phyloP scores from a whole-genome alignment of 306 rosid genomes.

The Sesbania bispinosa region DNA sequence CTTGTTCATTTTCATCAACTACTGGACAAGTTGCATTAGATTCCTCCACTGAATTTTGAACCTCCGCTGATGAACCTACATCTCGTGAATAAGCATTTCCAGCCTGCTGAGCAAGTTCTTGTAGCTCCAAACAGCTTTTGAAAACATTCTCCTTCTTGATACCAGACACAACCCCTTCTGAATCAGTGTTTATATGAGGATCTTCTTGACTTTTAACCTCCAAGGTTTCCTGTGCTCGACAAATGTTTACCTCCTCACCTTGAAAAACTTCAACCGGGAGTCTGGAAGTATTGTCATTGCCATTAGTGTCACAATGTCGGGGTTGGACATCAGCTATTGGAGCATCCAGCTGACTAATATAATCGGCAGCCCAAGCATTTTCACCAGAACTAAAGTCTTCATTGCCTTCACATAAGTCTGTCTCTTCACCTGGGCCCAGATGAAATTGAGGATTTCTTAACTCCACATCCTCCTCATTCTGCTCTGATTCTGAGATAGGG shows the following conservation, averaged over 20 bases:
- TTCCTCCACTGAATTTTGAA: constrained; percentile 31
- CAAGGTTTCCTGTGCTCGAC: constrained; percentile 34
- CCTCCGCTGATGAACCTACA: constrained; percentile 22
- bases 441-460: constrained; percentile 84
- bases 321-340: constrained; percentile 33
- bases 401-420: constrained; percentile 66
- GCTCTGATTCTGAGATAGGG: constrained; percentile 77
- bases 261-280: constrained; percentile 40
- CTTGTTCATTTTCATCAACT: constrained; percentile 35
- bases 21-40: constrained; percentile 15
- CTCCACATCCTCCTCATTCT: constrained; percentile 58
- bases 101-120: constrained; percentile 32
- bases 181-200: constrained; percentile 26
- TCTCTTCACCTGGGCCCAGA: constrained; percentile 80
- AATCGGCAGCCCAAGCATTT: constrained; percentile 72
- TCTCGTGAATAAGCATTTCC: constrained; percentile 32
- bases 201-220: constrained; percentile 35
- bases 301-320: background rate
- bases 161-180: constrained; percentile 37
- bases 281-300: constrained; percentile 22
- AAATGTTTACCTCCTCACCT: constrained; percentile 36
- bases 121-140: constrained; percentile 62
- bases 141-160: constrained; percentile 38
- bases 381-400: constrained; percentile 56
- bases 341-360: constrained; percentile 48